These are phyloP conservation scores for Phoenix dactylifera DNA, from an alignment of 176 grass and related monocot genomes.

Conservation along the genomic window DNA sequence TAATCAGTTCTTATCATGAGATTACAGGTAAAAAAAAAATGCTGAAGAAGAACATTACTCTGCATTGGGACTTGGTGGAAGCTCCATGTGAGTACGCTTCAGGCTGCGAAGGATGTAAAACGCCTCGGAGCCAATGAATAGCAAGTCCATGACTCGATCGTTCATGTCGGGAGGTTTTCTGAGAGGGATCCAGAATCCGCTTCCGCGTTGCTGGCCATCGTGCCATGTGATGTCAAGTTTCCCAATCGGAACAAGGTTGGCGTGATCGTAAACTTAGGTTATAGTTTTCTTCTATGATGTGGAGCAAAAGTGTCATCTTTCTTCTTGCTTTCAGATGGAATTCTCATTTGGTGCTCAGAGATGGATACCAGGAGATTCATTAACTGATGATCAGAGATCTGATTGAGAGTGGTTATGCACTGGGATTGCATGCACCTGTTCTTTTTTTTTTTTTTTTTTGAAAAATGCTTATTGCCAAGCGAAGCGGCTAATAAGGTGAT, in stretches of 20 bases:
- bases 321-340: constrained; percentile 64
- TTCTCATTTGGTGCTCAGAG: constrained; percentile 89
- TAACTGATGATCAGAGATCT: constrained; percentile 6
- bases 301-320: constrained; percentile 9
- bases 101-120: constrained; percentile 83
- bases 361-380: constrained; percentile 55
- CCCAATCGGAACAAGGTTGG: constrained; percentile 85
- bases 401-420: constrained; percentile 31
- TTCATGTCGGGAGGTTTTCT: constrained; percentile 68
- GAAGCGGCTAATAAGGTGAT: constrained; percentile 72
- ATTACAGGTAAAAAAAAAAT: too few species aligned
- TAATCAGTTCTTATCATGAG: too few species aligned
- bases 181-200: constrained; percentile 26
- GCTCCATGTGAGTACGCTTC: too few species aligned
- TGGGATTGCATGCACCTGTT: constrained; percentile 82
- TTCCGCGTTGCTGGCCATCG: constrained; percentile 50
- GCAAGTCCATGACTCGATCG: constrained; percentile 72
- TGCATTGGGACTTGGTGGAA: too few species aligned
- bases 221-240: constrained; percentile 74
- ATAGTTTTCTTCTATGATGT: constrained; percentile 30
- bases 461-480: constrained; percentile 84
- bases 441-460: constrained; percentile 33
- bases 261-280: too few species aligned
- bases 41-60: too few species aligned
- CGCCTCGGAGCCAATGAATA: constrained; percentile 59